phyloP scores from a whole-genome alignment of 2,329 filamentous ascomycete species.

The Curvularia sp. region DNA sequence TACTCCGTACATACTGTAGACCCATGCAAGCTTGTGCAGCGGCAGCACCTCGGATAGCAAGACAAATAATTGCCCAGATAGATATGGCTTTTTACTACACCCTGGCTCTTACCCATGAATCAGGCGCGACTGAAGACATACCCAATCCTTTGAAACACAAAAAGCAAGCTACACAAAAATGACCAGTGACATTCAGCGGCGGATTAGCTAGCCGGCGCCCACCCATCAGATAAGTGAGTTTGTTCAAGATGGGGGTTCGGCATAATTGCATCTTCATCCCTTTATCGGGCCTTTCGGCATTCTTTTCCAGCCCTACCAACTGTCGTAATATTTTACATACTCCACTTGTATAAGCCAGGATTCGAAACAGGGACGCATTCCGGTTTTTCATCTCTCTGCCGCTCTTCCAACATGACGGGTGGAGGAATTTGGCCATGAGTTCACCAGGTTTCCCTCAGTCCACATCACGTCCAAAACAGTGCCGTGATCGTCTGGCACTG shows the following conservation, averaged over 20 bases:
- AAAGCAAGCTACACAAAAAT: not conserved
- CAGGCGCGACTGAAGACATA: not conserved
- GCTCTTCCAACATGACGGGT: not conserved
- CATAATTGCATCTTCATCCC: not conserved
- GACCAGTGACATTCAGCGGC: not conserved
- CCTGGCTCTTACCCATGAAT: not conserved
- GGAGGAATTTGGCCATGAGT: not conserved
- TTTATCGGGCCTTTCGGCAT: not conserved
- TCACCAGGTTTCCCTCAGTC: not conserved
- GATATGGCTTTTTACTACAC: not conserved
- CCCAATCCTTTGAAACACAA: not conserved
- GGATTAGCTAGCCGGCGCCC: not conserved
- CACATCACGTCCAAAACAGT: not conserved
- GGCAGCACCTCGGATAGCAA: conserved; percentile 6
- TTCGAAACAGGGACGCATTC: not conserved
- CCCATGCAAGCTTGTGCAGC: not conserved
- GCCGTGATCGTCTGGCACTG: not conserved
- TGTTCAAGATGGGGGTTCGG: not conserved
- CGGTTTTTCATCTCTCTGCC: not conserved
- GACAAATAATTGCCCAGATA: not conserved
- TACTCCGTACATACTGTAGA: not conserved
- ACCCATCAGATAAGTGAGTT: not conserved
- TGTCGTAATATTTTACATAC: not conserved
- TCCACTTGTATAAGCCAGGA: not conserved
- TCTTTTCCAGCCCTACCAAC: not conserved